Percentiles rank a stretch among this genome's conserved stretches.
Evolutionary conservation across 495 filamentous ascomycete species (phyloP).

Genomic region (Physcia stellaris): DNA sequence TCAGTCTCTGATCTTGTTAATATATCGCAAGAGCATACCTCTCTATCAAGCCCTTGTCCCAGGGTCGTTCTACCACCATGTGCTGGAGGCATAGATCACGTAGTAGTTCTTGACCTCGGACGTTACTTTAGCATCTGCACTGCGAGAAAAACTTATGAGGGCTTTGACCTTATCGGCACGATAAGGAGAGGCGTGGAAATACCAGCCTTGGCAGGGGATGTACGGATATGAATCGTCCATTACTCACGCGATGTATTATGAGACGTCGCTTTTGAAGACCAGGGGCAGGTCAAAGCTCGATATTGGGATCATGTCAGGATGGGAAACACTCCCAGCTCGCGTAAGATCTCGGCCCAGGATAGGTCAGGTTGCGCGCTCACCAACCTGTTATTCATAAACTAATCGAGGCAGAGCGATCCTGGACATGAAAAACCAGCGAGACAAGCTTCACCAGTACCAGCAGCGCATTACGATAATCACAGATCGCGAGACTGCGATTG

Average conservation of each 20-base stretch:
- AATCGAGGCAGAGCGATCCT: conserved; percentile 60
- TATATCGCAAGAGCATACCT: too few species aligned
- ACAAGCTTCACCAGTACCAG: conserved; percentile 91
- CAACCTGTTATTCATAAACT: not conserved
- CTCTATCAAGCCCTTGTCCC: conserved; percentile 40
- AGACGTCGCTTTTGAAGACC: too few species aligned
- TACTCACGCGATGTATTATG: conserved; percentile 13
- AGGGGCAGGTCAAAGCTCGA: not conserved
- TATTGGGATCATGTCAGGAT: conserved; percentile 28
- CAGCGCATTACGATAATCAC: conserved; percentile 75
- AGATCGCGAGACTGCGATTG: conserved; percentile 65
- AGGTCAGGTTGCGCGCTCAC: not conserved
- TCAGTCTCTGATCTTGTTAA: too few species aligned
- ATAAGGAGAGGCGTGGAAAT: too few species aligned
- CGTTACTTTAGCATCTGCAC: conserved; percentile 17
- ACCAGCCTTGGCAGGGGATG: too few species aligned
- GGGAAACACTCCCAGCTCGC: conserved; percentile 51
- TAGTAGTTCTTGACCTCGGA: conserved; percentile 20
- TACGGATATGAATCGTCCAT: too few species aligned
- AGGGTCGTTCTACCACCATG: conserved; percentile 35
- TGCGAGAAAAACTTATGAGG: conserved; percentile 1
- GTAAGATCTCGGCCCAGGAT: conserved; percentile 62
- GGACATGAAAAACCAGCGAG: conserved; percentile 92
- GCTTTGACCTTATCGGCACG: conserved; percentile 4
- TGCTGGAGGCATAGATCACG: too few species aligned